phyloP scores from a whole-genome alignment of 306 rosid genomes.

The Lablab purpureus region DNA sequence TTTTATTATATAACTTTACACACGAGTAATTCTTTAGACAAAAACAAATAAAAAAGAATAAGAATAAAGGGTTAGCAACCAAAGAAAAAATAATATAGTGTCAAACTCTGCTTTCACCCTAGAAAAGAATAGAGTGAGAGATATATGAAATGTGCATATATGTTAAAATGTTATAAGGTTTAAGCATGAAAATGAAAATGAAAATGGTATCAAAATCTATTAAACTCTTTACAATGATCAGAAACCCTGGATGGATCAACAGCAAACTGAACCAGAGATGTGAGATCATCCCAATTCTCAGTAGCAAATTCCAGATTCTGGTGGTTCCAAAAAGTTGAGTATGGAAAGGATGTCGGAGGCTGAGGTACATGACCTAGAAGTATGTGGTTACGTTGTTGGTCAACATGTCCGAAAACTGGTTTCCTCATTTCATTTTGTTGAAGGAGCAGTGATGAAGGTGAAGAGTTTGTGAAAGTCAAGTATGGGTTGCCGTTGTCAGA shows the following conservation, averaged over 20 bases:
- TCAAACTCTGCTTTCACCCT: too few relatives aligned
- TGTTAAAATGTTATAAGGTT: background rate
- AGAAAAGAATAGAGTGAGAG: background rate
- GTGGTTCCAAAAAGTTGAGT: slow-evolving; percentile 55
- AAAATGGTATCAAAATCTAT: slow-evolving; percentile 10
- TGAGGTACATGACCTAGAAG: slow-evolving; percentile 41
- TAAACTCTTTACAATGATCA: slow-evolving; percentile 42
- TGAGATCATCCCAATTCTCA: slow-evolving; percentile 80
- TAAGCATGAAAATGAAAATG: background rate
- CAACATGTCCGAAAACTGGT: slow-evolving; percentile 27
- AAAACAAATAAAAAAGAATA: background rate
- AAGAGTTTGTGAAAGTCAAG: slow-evolving; percentile 50
- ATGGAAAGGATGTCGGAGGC: slow-evolving; percentile 47
- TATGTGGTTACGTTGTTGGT: slow-evolving; percentile 42
- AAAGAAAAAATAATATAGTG: too few relatives aligned
- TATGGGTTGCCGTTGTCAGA: slow-evolving; percentile 54
- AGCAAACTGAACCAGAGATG: slow-evolving; percentile 68
- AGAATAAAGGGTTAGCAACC: background rate
- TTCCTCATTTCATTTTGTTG: slow-evolving; percentile 52
- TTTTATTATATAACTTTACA: too few relatives aligned
- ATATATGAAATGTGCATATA: background rate
- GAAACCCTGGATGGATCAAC: slow-evolving; percentile 58
- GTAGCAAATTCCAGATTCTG: slow-evolving; percentile 50
- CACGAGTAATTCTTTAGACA: background rate
- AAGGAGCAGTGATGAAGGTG: slow-evolving; percentile 37